These are phyloP conservation scores for Phytophthora chlamydospora DNA, from an alignment of 352 stramenopile genomes.

Conservation along the genomic window DNA sequence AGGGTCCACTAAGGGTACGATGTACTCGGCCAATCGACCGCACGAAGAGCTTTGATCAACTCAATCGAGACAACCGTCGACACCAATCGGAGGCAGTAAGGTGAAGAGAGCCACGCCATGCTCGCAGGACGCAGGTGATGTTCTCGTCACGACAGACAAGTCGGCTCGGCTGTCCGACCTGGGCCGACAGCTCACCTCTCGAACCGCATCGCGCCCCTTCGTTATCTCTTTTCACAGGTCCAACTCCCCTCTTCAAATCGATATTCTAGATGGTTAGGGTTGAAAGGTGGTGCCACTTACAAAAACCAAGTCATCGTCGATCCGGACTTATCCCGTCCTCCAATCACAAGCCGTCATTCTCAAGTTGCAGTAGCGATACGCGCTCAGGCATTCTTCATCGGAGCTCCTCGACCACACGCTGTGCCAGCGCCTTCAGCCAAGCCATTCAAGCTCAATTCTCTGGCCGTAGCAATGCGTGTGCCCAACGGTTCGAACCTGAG, in stretches of 20 bases:
- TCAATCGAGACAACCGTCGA: too few species aligned
- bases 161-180: too few species aligned
- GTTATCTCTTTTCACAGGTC: neutral
- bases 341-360: neutral
- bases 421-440: neutral
- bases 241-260: neutral
- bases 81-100: too few species aligned
- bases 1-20: too few species aligned
- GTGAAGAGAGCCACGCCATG: too few species aligned
- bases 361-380: conserved; percentile 8
- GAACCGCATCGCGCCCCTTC: neutral
- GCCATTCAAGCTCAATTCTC: too few species aligned
- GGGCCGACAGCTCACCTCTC: neutral
- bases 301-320: neutral
- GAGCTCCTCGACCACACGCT: neutral
- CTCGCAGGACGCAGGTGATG: too few species aligned
- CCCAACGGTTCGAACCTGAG: neutral
- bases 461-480: conserved; percentile 9
- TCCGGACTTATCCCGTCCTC: neutral
- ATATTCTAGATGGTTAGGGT: neutral
- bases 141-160: too few species aligned
- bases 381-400: neutral
- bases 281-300: neutral
- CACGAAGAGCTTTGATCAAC: too few species aligned
- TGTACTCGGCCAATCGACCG: too few species aligned